Evolutionary conservation across 768 basidiomycete genomes (phyloP), one percentile per base, ranked within the genome.

Genomic region (Hygrophoropsis aurantiaca): DNA sequence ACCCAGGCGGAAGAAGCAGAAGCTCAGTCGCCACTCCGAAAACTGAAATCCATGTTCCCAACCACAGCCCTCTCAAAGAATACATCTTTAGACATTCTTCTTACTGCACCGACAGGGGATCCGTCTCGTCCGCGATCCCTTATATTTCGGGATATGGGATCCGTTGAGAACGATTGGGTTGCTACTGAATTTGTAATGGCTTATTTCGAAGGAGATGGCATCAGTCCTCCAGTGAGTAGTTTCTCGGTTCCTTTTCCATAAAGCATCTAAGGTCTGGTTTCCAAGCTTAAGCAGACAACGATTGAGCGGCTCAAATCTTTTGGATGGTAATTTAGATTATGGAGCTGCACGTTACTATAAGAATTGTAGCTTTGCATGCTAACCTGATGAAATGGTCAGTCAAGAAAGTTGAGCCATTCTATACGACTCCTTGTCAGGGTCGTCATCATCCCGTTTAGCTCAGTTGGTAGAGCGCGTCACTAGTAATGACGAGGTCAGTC

Each of bases 1-100:
- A 73, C 83, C 0, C 71, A 79, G 44, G 84, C 85, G 46, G 79
- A 77, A 18, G 82, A 85, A 47, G 61, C 74, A 38, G 71, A 64
- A 2, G 71, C 80, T 4, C 79, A 81, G 42, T 77, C 79, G 1
- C 84, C 89, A 1, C 71, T 91, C 49, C 78, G 82, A 44, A 80
- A 80, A 56, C 75, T 92, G 42, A 88, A 88, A 58, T 79, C 86
- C 1, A 72, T 90, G 44, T 90, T 92, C 62, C 87, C 89, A 1
- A 81, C 78, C 59, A 74, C 84, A 15, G 75, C 82, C 11, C 70
- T 90, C 10, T 61, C 69, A n/a, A 90, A 90, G 58, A 78, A 82
- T 53, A 68, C 74, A 6, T 77, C 87, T 10, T 70, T 90, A 20
- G 88, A 91, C 56, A 75, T 90, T 32, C 75, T 85, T 39, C 69